These are phyloP conservation scores for Plectranthus barbatus DNA, from an alignment of 257 asterid species.

Conservation along the genomic window DNA sequence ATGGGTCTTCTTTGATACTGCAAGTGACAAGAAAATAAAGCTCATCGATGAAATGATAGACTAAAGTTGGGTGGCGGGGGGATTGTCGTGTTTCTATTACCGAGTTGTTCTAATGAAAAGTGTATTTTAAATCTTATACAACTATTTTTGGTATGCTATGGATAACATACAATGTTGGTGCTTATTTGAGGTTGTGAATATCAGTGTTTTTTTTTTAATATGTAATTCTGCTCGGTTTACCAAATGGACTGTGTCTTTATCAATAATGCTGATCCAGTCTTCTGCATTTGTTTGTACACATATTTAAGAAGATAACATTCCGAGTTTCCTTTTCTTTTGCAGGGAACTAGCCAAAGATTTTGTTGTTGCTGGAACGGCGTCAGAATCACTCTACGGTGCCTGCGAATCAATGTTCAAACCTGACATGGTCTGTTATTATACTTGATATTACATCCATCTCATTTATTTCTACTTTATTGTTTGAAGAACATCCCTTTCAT, in stretches of 20 bases:
- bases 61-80: background rate
- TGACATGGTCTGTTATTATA: slow-evolving; percentile 58
- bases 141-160: background rate
- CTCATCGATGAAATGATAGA: background rate
- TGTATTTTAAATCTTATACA: background rate
- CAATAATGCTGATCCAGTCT: background rate
- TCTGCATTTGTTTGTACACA: background rate
- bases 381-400: slow-evolving; percentile 97
- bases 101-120: background rate
- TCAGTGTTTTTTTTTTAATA: background rate
- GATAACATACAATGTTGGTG: background rate
- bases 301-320: background rate
- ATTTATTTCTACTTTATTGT: background rate
- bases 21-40: background rate
- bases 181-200: background rate
- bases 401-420: slow-evolving; percentile 97
- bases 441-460: background rate
- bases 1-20: background rate
- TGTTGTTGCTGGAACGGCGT: slow-evolving; percentile 94
- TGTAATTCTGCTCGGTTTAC: background rate
- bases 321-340: slow-evolving; percentile 14
- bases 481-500: background rate
- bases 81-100: background rate
- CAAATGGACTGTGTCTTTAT: background rate
- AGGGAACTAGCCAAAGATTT: slow-evolving; percentile 98